Evolutionary conservation across 805 yeast genomes (phyloP).

Genomic region (Millerozyma acaciae): DNA sequence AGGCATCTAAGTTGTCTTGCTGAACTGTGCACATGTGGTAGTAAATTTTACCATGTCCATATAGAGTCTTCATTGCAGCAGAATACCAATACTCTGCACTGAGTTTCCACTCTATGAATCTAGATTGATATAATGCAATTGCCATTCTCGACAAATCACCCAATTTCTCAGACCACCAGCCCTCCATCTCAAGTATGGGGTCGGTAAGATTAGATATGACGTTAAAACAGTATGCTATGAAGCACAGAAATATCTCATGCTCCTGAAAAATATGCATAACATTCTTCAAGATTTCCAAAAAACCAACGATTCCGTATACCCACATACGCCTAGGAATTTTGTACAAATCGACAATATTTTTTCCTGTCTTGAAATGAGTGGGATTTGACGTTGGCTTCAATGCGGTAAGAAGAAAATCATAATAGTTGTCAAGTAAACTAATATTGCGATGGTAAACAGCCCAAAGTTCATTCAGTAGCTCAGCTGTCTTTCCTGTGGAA

Average conservation of each 20-base stretch:
- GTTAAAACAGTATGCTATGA: constrained; percentile 68
- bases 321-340: constrained; percentile 77
- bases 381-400: constrained; percentile 54
- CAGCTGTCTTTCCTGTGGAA: constrained; percentile 35
- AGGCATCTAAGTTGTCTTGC: constrained; percentile 69
- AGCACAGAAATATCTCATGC: constrained; percentile 74
- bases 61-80: constrained; percentile 65
- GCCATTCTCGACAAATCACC: constrained; percentile 89
- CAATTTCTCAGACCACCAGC: constrained; percentile 80
- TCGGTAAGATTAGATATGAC: constrained; percentile 53
- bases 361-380: constrained; percentile 62
- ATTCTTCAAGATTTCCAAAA: constrained; percentile 71
- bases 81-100: constrained; percentile 83
- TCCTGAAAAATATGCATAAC: constrained; percentile 70
- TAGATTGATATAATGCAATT: constrained; percentile 74
- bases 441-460: constrained; percentile 64
- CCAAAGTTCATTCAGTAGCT: constrained; percentile 63
- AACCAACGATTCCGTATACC: constrained; percentile 84
- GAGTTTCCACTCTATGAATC: constrained; percentile 80
- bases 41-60: constrained; percentile 81
- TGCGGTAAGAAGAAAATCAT: constrained; percentile 68
- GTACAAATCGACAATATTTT: constrained; percentile 70
- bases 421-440: constrained; percentile 63
- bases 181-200: constrained; percentile 54
- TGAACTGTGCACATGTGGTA: constrained; percentile 88